Base-by-base conservation (phyloP, 2,329 filamentous ascomycete species). In the Phaeosphaeria sp. region DNA sequence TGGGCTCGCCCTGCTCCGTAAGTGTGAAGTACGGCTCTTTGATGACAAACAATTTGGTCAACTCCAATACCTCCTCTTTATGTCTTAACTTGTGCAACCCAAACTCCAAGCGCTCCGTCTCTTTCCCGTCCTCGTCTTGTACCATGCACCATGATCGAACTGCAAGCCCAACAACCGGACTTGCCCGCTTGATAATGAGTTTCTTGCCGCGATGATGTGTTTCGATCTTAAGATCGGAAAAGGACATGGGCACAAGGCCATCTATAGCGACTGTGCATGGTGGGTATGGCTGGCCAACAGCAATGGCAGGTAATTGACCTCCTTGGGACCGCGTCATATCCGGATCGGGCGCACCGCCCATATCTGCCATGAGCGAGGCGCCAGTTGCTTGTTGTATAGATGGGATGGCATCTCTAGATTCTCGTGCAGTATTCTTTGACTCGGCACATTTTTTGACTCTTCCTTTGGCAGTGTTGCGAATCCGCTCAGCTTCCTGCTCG, bases 1-100 rank as follows among this genome's bases (percentile, higher is more conserved):
- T 78, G 64, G 82, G 82, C 1, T 72, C 54, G 0, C 79, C 79
- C 21, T 82, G 69, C 0, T 70, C 69, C 4, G 75, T 75, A 0
- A 69, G 47, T 55, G 82, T 84, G 58, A 86, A 79, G 60, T 81
- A 87, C 0, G 85, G 84, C 53, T 87, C 84, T 57, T 86, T 87
- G 25, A 87, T 52, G 25, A 86, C 64, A 11, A 79, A 74, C 0
- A 80, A 64, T 13, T 68, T 72, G 1, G 73, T 72, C 5, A 71
- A 52, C 0, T 64, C 56, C 2, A 85, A 50, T 0, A 79, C 63
- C 6, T 80, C 67, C 3, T 75, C 60, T 0, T 67, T 66, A 2
- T 77, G 63, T 20, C 64, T 60, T 13, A 63, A 56, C 49, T 69
- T 72, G 44, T 71, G 68, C 27, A 72, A 52, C 23, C 62, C 50